phyloP scores from a whole-genome alignment of 208 protist species.

The Angomonas desouzai region DNA sequence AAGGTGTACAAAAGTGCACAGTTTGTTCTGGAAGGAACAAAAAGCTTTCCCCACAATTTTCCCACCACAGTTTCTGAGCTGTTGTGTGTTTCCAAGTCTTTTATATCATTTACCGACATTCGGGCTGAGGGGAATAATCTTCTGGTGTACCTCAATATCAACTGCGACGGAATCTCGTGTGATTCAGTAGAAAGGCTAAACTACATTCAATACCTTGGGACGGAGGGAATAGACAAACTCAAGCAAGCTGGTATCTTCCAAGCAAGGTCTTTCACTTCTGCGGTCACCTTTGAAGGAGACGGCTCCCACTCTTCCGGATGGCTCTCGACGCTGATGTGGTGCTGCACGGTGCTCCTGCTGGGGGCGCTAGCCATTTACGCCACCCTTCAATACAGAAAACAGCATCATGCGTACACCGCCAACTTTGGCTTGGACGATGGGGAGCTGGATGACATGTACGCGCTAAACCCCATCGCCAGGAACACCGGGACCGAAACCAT shows the following conservation, averaged over 20 bases:
- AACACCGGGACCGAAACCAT: conserved; percentile 9
- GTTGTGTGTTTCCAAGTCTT: conserved; percentile 43
- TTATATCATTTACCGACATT: not conserved
- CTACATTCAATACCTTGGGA: not conserved
- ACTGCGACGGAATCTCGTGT: conserved; percentile 30
- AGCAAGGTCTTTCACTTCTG: conserved; percentile 1
- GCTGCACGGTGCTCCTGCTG: conserved; percentile 23
- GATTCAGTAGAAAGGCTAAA: not conserved
- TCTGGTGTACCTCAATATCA: conserved; percentile 47
- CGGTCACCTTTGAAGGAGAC: not conserved
- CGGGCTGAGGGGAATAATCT: not conserved
- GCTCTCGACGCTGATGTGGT: conserved; percentile 23
- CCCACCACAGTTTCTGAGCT: conserved; percentile 23
- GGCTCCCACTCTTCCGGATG: not conserved
- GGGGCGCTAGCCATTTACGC: conserved; percentile 38
- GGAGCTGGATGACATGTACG: conserved; percentile 45
- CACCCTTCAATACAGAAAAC: conserved; percentile 61
- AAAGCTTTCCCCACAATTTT: conserved; percentile 21
- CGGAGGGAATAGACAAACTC: not conserved
- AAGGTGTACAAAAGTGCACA: conserved; percentile 39
- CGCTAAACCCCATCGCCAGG: not conserved
- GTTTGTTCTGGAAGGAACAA: conserved; percentile 25
- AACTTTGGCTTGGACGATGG: conserved; percentile 71
- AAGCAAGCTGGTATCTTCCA: not conserved
- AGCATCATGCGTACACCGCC: conserved; percentile 67